Evolutionary conservation across 2,329 filamentous ascomycete species (phyloP), one percentile per base, ranked within the genome.

Genomic region (Aspergillus ibericus): DNA sequence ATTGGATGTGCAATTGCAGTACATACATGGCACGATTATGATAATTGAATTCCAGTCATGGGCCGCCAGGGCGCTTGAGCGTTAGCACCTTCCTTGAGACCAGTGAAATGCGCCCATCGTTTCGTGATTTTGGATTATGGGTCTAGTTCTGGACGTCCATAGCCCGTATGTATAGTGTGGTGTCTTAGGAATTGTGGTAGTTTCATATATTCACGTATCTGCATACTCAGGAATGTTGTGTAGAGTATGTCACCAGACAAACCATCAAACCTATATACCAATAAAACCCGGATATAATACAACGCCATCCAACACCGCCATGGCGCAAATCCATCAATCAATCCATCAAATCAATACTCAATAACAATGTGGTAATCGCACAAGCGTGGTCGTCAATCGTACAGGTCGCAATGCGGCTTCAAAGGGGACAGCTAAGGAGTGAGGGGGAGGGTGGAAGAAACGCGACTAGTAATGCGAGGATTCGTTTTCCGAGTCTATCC

Each of bases 381-480:
- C 35, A 46, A n/a, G 44, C n/a, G 25, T 48, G 16, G 27, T 48
- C 44, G 13, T 48, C 25, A 48, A 48, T 48, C 44, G 25, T 48
- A 48, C 44, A 48, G 18, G 18, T 22, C 29, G 48, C 48, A 27
- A 50, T 50, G 29, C 48, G 18, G 48, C n/a, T 27, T 36, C 40
- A 25, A 25, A n/a, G 36, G n/a, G 42, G 9, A 52, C 35, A 18
- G 4, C 10, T 18, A 15, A 18, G 22, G n/a, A 40, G 20, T 6
- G 18, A 35, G 27, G 18, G 2, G 16, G n/a, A 20, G 20, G 15
- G 8, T 25, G 10, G 13, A 13, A 4, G 10, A 5, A 22, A 16
- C n/a, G 36, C 10, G 12, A 8, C 51, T 53, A 53, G 16, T 53
- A 53, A 53, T 44, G 51, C 36, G 51, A 53, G 3, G 51, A 53